Conservation (phyloP, 1,139 yeast species). For the Scheffersomyces stambukii region DNA sequence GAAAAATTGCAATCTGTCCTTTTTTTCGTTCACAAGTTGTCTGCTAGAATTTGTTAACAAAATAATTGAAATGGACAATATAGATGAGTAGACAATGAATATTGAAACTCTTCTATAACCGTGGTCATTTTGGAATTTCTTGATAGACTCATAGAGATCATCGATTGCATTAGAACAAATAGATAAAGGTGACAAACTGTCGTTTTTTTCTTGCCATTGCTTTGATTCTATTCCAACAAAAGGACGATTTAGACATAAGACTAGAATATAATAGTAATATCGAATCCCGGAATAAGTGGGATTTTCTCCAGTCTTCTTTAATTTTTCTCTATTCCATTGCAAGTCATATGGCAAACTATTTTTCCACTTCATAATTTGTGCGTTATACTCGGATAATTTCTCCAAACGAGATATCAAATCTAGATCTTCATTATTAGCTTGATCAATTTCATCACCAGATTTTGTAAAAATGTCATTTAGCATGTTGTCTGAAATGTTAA, state of each 20-base stretch:
- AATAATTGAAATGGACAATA: constrained; percentile 43
- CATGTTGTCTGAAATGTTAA: constrained; percentile 51
- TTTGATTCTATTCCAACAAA: constrained; percentile 36
- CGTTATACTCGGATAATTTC: constrained; percentile 39
- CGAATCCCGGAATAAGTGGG: constrained; percentile 50
- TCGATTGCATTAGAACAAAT: constrained; percentile 41
- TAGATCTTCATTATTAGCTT: constrained; percentile 25
- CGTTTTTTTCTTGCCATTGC: constrained; percentile 8
- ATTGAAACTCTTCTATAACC: constrained; percentile 42
- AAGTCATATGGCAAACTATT: constrained; percentile 44
- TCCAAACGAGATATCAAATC: constrained; percentile 33
- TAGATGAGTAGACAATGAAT: constrained; percentile 45
- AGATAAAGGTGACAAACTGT: constrained; percentile 24
- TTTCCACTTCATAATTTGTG: constrained; percentile 50
- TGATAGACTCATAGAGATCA: constrained; percentile 37
- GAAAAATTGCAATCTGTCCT: constrained; percentile 31
- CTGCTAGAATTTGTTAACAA: constrained; percentile 33
- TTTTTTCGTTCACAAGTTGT: constrained; percentile 21
- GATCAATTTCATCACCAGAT: constrained; percentile 21
- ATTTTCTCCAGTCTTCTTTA: constrained; percentile 44
- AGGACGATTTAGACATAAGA: constrained; percentile 57
- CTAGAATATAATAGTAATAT: constrained; percentile 54
- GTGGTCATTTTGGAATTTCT: constrained; percentile 33
- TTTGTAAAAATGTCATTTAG: constrained; percentile 50
- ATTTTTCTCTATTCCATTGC: constrained; percentile 44